These are phyloP conservation scores for Zelonia costaricensis DNA, from an alignment of 208 protist genomes.

Conservation along the genomic window DNA sequence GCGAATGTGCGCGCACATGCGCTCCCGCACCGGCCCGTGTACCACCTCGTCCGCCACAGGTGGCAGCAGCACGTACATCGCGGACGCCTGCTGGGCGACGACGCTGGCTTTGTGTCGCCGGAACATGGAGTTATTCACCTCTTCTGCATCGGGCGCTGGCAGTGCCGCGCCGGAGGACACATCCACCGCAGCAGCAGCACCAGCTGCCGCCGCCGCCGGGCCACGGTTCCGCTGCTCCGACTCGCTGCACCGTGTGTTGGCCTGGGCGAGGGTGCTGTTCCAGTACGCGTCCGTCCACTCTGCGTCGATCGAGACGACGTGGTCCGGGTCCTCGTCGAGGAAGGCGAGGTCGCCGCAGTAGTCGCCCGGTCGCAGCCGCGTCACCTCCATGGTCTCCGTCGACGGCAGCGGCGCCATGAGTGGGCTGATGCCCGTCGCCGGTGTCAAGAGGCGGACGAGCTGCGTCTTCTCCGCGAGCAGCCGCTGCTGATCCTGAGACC, in stretches of 20 bases:
- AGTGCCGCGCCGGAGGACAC: slow-evolving; percentile 2
- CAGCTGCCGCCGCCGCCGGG: neutral
- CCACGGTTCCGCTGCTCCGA: slow-evolving; percentile 1
- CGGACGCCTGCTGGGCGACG: slow-evolving; percentile 16
- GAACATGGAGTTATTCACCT: slow-evolving; percentile 8
- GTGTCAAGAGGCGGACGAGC: slow-evolving; percentile 16
- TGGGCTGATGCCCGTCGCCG: slow-evolving; percentile 4
- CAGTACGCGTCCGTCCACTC: slow-evolving; percentile 66
- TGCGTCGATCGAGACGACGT: slow-evolving; percentile 46
- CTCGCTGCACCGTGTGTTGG: neutral
- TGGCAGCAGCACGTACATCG: slow-evolving; percentile 22
- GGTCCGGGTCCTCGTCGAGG: slow-evolving; percentile 61
- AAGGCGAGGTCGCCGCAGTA: slow-evolving; percentile 76
- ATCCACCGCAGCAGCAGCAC: neutral
- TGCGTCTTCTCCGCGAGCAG: slow-evolving; percentile 16
- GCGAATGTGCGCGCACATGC: slow-evolving; percentile 31
- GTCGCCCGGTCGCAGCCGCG: slow-evolving; percentile 54
- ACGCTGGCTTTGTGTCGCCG: slow-evolving; percentile 23
- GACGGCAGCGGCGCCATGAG: slow-evolving; percentile 11
- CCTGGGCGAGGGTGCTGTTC: slow-evolving; percentile 32
- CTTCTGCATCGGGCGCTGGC: neutral
- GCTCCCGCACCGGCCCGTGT: slow-evolving; percentile 11
- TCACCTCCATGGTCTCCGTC: slow-evolving; percentile 57
- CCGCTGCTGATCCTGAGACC: slow-evolving; percentile 26
- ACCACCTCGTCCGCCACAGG: slow-evolving; percentile 13